Conservation (phyloP, 352 stramenopile genomes). For the Globisporangium solare region DNA sequence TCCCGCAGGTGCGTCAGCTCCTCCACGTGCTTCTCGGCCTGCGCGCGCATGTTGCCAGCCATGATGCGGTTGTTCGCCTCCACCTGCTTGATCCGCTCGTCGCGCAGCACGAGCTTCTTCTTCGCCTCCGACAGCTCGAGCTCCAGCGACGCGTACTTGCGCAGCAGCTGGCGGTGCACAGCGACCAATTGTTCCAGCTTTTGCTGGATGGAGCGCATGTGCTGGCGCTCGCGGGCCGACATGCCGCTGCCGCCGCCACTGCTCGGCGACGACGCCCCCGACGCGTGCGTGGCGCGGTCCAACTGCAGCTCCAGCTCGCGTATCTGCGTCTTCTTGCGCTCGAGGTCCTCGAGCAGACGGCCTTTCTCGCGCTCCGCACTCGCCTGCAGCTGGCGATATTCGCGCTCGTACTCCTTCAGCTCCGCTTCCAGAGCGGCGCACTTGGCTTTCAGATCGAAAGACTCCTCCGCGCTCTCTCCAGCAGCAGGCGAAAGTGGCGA, state of each 20-base stretch:
- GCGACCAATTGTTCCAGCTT: constrained; percentile 89
- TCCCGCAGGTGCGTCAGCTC: constrained; percentile 84
- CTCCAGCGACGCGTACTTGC: constrained; percentile 89
- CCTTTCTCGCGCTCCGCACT: constrained; percentile 53
- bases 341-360: constrained; percentile 60
- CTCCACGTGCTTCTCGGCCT: constrained; percentile 86
- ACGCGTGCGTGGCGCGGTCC: constrained; percentile 21
- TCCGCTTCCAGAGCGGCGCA: constrained; percentile 56
- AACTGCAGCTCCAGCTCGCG: constrained; percentile 57
- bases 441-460: constrained; percentile 40
- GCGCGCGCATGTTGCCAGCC: constrained; percentile 83
- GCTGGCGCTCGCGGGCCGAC: constrained; percentile 74
- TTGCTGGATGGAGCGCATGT: constrained; percentile 88
- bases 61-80: constrained; percentile 86
- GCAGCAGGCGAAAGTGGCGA: constrained; percentile 15
- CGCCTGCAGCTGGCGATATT: constrained; percentile 55
- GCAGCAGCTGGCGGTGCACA: constrained; percentile 85
- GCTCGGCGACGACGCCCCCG: constrained; percentile 19
- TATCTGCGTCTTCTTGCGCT: constrained; percentile 59
- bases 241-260: constrained; percentile 40
- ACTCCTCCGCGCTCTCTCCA: constrained; percentile 36
- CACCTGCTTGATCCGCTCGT: constrained; percentile 89
- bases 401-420: constrained; percentile 63
- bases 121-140: constrained; percentile 83
- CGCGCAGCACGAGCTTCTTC: constrained; percentile 86